Evolutionary conservation across 495 filamentous ascomycete genomes (phyloP), one percentile per base, ranked within the genome.

Genomic region (Friedmanniomyces simplex): DNA sequence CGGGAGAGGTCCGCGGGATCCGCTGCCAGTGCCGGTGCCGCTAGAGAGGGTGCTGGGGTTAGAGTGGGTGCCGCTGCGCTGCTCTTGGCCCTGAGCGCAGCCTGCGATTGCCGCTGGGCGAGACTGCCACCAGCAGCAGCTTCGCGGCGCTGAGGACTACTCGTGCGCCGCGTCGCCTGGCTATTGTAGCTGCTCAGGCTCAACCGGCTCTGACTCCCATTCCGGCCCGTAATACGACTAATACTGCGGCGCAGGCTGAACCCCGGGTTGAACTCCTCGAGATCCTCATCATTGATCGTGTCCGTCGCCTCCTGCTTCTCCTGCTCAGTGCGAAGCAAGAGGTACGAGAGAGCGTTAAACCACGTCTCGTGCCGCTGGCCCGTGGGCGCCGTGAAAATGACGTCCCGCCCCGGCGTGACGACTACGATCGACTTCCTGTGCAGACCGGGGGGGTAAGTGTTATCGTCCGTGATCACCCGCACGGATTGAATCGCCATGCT

Each of bases 301-400:
- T 58, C 68, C 18, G 68, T 64, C 4, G 62, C 53, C 32, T 63
- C 64, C 0, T 76, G 69, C 46, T 85, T 84, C 24, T 77, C 76
- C 42, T 73, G 74, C 22, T 76, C 75, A 14, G 86, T 87, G 41
- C 89, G 82, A 21, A 95, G 72, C 28, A 97, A 78, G 13, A 98
- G 80, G 66, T 98, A 98, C 2, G 89, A 94, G 37, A 98, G 77
- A 6, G 93, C 90, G 67, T 96, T 96, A 79, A 93, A 97, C 93
- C 93, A 98, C 4, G 91, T 97, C 70, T 97, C 93, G 62, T 98
- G 93, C 52, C 93, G 78, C 65, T 95, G 89, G 18, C 88, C 85
- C 10, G 93, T 98, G 28, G 87, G 83, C 52, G 94, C 94, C 20
- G 93, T 98, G 64, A 97, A 91, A 65, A 95, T 87, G 67, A 98